Evolutionary conservation across 2,329 filamentous ascomycete species (phyloP), one percentile per base, ranked within the genome.

Genomic region (Colletotrichum lindemuthianum): DNA sequence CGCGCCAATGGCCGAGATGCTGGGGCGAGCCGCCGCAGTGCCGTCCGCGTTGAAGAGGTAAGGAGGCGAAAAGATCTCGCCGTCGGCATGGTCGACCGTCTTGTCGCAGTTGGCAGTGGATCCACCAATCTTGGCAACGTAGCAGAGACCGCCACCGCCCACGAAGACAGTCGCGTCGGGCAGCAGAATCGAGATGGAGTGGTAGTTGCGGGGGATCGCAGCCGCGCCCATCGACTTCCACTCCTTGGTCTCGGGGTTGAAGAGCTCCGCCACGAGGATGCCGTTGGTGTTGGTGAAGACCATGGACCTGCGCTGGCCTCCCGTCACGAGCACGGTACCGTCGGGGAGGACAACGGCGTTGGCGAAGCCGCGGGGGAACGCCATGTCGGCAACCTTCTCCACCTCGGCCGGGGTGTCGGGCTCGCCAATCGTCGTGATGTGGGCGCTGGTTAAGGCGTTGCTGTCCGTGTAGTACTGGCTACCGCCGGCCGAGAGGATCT

Each of bases 401-500:
- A 77, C 74, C 2, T 50, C 66, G 7, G 72, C 65, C 2, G 63
- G 63, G 12, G 57, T 54, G 34, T 68, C 60, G 4, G 74, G 71
- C 41, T 69, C 72, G 2, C 72, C 75, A 33, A 88, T 73, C 0
- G 83, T 86, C 43, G 86, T 81, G 66, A 86, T 68, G 69, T 84
- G 79, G 0, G 83, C 82, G 63, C 79, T 78, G 6, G 72, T 73
- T 0, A 79, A 80, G 1, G 80, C 80, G 7, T 72, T 64, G n/a
- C 74, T 74, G 54, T 79, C 68, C 34, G 80, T 73, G 67, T 87
- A 87, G 39, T 76, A 74, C 0, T 78, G 73, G 1, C 80, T 73
- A 8, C 85, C 86, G 9, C 86, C 86, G 12, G 79, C 74, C 0
- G 83, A 81, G 2, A 88, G 74, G 37, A 88, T 87, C 71, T 86